Evolutionary conservation across 2,329 filamentous ascomycete species (phyloP), one percentile per base, ranked within the genome.

Genomic region (Penicillium sp.): DNA sequence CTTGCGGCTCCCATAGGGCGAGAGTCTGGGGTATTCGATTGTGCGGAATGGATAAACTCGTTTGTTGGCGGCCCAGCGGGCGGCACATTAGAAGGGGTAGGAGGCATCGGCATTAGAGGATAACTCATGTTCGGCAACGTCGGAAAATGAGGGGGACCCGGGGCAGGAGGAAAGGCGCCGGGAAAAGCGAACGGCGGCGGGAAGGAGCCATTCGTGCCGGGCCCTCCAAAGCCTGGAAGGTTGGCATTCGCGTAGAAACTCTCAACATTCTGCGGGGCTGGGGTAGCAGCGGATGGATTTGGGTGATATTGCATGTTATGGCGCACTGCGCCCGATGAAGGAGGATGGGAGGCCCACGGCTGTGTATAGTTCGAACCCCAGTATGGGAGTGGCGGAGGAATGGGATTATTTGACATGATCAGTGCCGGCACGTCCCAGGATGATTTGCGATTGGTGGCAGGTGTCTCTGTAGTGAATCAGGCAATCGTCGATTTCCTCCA

Each of bases 351-450:
- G n/a, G 73, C 71, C 75, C 75, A 81, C 66, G 75, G 77, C 52
- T 70, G 74, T 52, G 73, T 69, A 61, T 78, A 75, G 63, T 68
- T 71, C 53, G 71, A 67, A 31, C 71, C 74, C 63, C 79, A 79
- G 67, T 80, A 83, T 17, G 79, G 72, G 45, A 81, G 78, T 49
- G 76, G 76, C 62, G 75, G 72, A 59, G 79, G 79, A 72, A 55
- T 44, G 1, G 50, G 45, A 19, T 84, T 82, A 62, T 81, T 78
- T 54, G 82, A 80, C 82, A 84, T 84, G 54, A 57, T 72, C 17
- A 29, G 53, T 15, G 30, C 21, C 44, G 21, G 53, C 46, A 55
- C 47, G 19, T 52, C 41, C 35, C 31, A 6, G 13, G 41, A 29
- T 45, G 35, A 23, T 59, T 53, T 62, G 56, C 30, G 41, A 21